Evolutionary conservation across 2,329 filamentous ascomycete genomes (phyloP).

Genomic region (Leptodontidium sp.): DNA sequence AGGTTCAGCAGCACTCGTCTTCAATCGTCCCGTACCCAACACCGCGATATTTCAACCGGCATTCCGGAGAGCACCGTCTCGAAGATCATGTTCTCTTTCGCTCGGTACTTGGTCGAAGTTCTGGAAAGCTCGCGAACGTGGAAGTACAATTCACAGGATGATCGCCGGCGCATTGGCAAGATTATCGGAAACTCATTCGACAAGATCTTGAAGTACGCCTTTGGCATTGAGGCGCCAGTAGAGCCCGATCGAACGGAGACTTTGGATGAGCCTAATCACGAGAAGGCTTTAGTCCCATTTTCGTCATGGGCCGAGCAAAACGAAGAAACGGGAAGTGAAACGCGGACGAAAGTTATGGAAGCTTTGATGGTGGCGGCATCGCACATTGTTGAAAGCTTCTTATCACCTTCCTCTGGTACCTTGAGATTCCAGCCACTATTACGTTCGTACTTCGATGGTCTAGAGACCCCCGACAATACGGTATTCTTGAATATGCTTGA

Average conservation of each 20-base stretch:
- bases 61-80: conserved; percentile 81
- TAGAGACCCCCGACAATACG: conserved; percentile 67
- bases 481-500: conserved; percentile 63
- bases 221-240: conserved; percentile 73
- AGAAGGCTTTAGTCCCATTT: background rate
- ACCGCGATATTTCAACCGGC: conserved; percentile 68
- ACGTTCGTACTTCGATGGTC: conserved; percentile 70
- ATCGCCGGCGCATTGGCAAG: conserved; percentile 73
- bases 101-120: conserved; percentile 79
- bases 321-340: conserved; percentile 8
- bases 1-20: conserved; percentile 53
- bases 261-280: conserved; percentile 7
- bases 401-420: conserved; percentile 73
- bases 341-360: conserved; percentile 37
- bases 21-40: background rate
- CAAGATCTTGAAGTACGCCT: conserved; percentile 75
- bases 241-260: conserved; percentile 51
- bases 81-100: conserved; percentile 75
- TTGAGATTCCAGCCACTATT: conserved; percentile 81
- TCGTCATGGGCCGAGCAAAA: background rate
- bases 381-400: conserved; percentile 79
- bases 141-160: conserved; percentile 76
- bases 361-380: conserved; percentile 74
- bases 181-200: conserved; percentile 75
- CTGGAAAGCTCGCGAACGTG: conserved; percentile 87